Evolutionary conservation across 1,284 basidiomycete genomes (phyloP).

Genomic region (Heterobasidion occidentale): DNA sequence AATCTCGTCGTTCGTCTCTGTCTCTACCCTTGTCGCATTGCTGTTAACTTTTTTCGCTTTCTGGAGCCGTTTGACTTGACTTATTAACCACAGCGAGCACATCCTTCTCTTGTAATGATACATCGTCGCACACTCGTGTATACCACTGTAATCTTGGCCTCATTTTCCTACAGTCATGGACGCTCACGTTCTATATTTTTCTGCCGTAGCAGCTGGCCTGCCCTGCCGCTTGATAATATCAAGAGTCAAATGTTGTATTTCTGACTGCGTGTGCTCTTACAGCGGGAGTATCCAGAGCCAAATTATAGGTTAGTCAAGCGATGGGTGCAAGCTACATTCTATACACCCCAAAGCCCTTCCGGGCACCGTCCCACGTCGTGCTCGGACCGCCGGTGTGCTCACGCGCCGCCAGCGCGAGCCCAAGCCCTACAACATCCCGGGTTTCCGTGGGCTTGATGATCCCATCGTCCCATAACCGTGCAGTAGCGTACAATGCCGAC

Average conservation of each 20-base stretch:
- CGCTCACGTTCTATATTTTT: neutral
- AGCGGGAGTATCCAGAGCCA: no score
- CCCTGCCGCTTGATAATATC: no score
- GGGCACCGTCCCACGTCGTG: constrained; percentile 62
- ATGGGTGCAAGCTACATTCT: constrained; percentile 54
- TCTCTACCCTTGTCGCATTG: neutral
- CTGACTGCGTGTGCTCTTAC: no score
- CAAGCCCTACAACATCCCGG: constrained; percentile 79
- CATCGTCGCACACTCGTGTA: neutral
- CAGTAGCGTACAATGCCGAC: constrained; percentile 80
- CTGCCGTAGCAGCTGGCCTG: no score
- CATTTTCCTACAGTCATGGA: neutral
- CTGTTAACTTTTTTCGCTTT: neutral
- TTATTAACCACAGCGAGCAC: neutral
- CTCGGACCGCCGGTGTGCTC: constrained; percentile 11
- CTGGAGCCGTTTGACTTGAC: neutral
- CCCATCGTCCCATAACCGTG: constrained; percentile 92
- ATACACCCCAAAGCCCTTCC: constrained; percentile 81
- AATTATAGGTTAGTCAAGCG: no score
- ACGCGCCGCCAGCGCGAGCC: constrained; percentile 42
- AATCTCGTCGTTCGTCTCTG: neutral
- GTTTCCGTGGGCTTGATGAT: constrained; percentile 92
- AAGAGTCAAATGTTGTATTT: no score
- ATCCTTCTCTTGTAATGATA: neutral
- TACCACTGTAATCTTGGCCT: neutral